Evolutionary conservation across 805 yeast genomes (phyloP).

Genomic region (Pichia californica): DNA sequence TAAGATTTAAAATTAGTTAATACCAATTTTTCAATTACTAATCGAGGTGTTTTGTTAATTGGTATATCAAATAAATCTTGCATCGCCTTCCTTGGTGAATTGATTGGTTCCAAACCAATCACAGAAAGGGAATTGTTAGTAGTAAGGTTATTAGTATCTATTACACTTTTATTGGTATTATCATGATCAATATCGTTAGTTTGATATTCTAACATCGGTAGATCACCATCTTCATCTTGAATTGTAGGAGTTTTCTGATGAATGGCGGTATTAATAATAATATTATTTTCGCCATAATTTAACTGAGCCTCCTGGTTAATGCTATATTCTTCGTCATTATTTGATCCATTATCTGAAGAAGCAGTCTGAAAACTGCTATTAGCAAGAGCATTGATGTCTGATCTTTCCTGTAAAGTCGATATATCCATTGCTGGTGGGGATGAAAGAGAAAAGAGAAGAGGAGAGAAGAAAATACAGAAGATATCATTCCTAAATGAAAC

Average conservation of each 20-base stretch:
- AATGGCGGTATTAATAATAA: no score
- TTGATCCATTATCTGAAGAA: not conserved
- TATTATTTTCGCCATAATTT: not conserved
- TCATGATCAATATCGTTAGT: not conserved
- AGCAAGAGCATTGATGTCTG: not conserved
- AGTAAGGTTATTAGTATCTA: not conserved
- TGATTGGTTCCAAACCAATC: conserved; percentile 14
- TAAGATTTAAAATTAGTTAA: conserved; percentile 89
- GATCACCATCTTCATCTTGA: not conserved
- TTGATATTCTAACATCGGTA: not conserved
- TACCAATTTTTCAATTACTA: conserved; percentile 69
- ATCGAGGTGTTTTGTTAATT: conserved; percentile 33
- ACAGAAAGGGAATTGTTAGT: conserved; percentile 5
- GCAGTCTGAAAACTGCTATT: conserved; percentile 4
- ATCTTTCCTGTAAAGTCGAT: no score
- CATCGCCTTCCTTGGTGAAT: conserved; percentile 8
- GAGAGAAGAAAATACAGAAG: not conserved
- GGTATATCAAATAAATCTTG: conserved; percentile 2
- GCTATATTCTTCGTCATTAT: not conserved
- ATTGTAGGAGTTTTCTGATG: no score
- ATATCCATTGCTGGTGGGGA: no score
- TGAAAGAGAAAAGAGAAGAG: no score
- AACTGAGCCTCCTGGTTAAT: conserved; percentile 3
- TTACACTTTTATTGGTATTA: not conserved
- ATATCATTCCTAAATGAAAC: not conserved